phyloP scores from a whole-genome alignment of 371 early-diverging fungal genomes.

The Zychaea mexicana region DNA sequence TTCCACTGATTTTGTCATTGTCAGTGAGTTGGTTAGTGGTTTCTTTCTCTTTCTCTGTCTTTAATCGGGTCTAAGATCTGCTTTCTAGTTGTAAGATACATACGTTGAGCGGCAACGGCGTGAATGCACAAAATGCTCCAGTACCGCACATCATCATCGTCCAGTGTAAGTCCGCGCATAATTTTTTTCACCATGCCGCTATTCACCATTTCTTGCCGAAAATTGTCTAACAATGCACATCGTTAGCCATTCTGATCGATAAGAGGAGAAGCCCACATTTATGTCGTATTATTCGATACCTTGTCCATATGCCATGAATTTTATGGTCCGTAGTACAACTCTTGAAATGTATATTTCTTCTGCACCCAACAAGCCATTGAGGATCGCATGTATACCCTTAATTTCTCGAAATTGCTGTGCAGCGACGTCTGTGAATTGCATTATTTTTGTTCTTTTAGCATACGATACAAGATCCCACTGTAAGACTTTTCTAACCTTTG shows the following conservation, averaged over 20 bases:
- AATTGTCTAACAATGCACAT: slow-evolving; percentile 26
- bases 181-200: slow-evolving; percentile 65
- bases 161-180: slow-evolving; percentile 61
- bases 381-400: slow-evolving; percentile 61
- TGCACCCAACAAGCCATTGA: slow-evolving; percentile 57
- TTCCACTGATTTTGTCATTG: too few species aligned
- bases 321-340: slow-evolving; percentile 70
- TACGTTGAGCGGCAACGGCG: slow-evolving; percentile 51
- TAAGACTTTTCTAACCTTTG: slow-evolving; percentile 45
- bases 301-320: slow-evolving; percentile 70
- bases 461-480: neutral
- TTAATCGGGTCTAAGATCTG: too few species aligned
- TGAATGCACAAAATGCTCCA: slow-evolving; percentile 71
- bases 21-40: too few species aligned
- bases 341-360: slow-evolving; percentile 74
- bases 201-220: slow-evolving; percentile 56
- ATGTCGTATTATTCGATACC: slow-evolving; percentile 25
- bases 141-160: slow-evolving; percentile 75
- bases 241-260: neutral
- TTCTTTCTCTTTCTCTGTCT: too few species aligned
- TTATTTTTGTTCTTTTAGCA: neutral
- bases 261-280: too few species aligned
- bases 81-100: too few species aligned
- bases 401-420: slow-evolving; percentile 59
- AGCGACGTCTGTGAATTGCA: slow-evolving; percentile 45